Evolutionary conservation across 768 basidiomycete species (phyloP), one percentile per base, ranked within the genome.

Genomic region (Cystofilobasidium macerans): DNA sequence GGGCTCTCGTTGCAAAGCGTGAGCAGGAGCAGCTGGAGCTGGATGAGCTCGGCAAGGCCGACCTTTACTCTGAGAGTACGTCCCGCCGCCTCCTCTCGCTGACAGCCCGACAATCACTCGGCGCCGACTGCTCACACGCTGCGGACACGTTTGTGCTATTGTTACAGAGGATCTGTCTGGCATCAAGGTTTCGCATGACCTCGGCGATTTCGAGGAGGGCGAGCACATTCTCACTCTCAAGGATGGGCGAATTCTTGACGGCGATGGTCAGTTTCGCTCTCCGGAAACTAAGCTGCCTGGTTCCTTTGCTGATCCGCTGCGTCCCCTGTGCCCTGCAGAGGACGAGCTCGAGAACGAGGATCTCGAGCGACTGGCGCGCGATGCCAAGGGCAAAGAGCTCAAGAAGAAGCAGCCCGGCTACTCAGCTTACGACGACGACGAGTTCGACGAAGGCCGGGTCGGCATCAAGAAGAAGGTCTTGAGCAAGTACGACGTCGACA

Each of bases 331-430:
- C 13, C 8, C 28, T 18, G 4, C 73, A 94, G 95, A 99, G 86
- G 95, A 99, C 76, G 95, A 94, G 76, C 82, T 99, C 18, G 88
- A 95, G 78, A 97, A 99, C 71, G 80, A 95, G 62, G 90, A 95
- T 72, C 83, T 98, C 82, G 91, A 89, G 0, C 93, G 95, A 74
- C 84, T 83, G 59, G 91, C 93, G 70, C 71, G 70, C 14, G 82
- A 81, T 20, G 83, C 88, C 72, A 86, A 89, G 77, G 85, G 86
- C 40, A 79, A 84, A 58, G 88, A 92, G 51, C 77, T 88, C 57
- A 94, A 95, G 77, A 85, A 82, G 65, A 84, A 83, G 30, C 74
- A 72, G 16, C 24, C 40, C 35, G 87, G 88, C 73, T 98, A 97
- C 73, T 92, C 89, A 0, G 93, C 93, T 20, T 94, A 89, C 74